Base-by-base conservation (phyloP, 371 early-diverging fungal genomes). In the Mucor plumbeus region DNA sequence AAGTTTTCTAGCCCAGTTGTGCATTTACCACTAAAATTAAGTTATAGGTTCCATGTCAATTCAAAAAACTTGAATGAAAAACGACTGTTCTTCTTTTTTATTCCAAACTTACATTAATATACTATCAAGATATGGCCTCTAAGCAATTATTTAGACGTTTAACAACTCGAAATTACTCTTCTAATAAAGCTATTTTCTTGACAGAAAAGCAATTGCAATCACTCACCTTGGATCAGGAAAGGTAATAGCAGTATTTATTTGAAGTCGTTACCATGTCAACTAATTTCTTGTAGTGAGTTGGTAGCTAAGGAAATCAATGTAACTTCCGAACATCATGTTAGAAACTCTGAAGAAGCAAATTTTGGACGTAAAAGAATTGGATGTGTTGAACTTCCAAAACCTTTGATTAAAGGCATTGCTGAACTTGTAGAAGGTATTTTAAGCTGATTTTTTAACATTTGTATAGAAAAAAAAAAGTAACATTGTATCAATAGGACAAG, bases 341-440 rank as follows among this genome's bases (percentile, higher is more conserved):
- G 92, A 43, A 85, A 90, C 47, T 88, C 92, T 8, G 78, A 80
- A n/a, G 91, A 91, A 68, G 88, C 87, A 31, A 75, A 81, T n/a
- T 91, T 88, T 69, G 92, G 91, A 7, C 76, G 86, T 33, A 92
- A 92, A 58, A 84, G 90, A 57, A 88, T 90, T 26, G 92, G 92
- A 3, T 79, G 86, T 65, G 88, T 89, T 0, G 83, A 76, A 35
- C 68, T 92, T 39, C 93, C 93, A 1, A 65, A 72, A 26, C 70
- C 79, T 3, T 53, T 92, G 7, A 78, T 82, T 43, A 63, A 80
- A 7, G 83, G 82, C n/a, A 86, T 91, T 31, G 69, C 75, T 0
- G 63, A 72, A 39, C 64, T 85, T 1, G 62, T 92, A 40, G 76
- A 78, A 40, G 63, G 68, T 68, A 59, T 21, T 53, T 9, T 33